Evolutionary conservation across 495 filamentous ascomycete species (phyloP).

Genomic region (Lentithecium fluviatile): DNA sequence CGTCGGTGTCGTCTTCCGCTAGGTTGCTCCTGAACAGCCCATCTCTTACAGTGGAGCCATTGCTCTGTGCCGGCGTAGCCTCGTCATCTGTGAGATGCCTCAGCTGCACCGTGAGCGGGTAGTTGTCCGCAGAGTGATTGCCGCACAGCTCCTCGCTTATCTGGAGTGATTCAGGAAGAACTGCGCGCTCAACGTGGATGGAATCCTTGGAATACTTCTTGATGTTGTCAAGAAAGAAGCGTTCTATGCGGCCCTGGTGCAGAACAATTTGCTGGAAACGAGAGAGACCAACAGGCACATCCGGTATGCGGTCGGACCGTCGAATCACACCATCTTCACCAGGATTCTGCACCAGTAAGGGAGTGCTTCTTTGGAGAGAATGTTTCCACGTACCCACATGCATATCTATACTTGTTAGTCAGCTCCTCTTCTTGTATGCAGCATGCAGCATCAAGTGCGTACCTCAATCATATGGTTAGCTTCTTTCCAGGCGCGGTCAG

Average conservation of each 20-base stretch:
- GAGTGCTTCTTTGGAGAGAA: neutral
- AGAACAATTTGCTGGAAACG: slow-evolving; percentile 45
- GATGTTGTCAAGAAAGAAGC: slow-evolving; percentile 42
- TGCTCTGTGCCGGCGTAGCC: slow-evolving; percentile 39
- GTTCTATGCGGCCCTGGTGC: slow-evolving; percentile 45
- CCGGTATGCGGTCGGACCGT: slow-evolving; percentile 52
- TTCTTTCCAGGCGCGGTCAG: slow-evolving; percentile 60
- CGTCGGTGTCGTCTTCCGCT: slow-evolving; percentile 54
- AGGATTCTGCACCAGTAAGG: slow-evolving; percentile 32
- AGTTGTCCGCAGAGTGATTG: slow-evolving; percentile 45
- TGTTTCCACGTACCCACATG: slow-evolving; percentile 33
- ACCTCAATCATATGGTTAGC: slow-evolving; percentile 49
- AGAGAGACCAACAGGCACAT: slow-evolving; percentile 53
- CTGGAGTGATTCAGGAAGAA: slow-evolving; percentile 33
- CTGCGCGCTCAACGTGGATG: slow-evolving; percentile 37
- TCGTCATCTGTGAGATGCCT: slow-evolving; percentile 40
- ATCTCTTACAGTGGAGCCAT: slow-evolving; percentile 44
- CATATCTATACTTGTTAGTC: slow-evolving; percentile 32
- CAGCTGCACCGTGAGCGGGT: slow-evolving; percentile 48
- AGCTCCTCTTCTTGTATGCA: neutral
- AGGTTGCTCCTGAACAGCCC: slow-evolving; percentile 54
- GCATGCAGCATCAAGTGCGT: slow-evolving; percentile 39
- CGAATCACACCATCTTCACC: slow-evolving; percentile 53
- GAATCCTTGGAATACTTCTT: slow-evolving; percentile 33
- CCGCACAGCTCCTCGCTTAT: slow-evolving; percentile 46